Evolutionary conservation across 768 basidiomycete species (phyloP), one percentile per base, ranked within the genome.

Genomic region (Trametes meyenii): DNA sequence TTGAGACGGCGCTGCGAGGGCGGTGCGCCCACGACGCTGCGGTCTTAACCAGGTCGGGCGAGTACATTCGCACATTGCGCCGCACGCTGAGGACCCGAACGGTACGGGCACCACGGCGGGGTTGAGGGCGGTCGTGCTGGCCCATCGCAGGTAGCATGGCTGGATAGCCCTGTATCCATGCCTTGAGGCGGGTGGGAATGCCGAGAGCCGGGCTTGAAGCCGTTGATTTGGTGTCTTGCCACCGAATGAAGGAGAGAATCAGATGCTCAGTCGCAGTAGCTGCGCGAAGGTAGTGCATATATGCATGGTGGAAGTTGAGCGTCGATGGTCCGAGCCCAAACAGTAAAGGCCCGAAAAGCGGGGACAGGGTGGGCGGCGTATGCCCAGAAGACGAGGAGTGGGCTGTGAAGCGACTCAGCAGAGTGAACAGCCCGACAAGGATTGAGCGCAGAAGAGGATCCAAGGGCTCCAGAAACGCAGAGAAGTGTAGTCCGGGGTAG

Each of bases 151-250:
- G 84, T 4, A 96, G 77, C 83, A 88, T 92, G 10, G 85, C 73
- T 0, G 94, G 94, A 70, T 98, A 97, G 2, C 91, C 91, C 61
- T 89, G 84, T 63, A 96, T 90, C 92, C 94, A 96, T 66, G 92
- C 88, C 68, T 90, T 89, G 63, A 97, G 85, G n/a, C 92, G 85
- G 14, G 85, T 84, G 2, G 96, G 96, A 10, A 94, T 84, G 2
- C 87, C 86, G 5, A 88, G 65, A 1, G 67, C 81, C 8, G 85
- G 77, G 4, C 40, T 54, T 3, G 85, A 77, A 4, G 85, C 81
- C 58, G 83, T 84, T 4, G 35, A 80, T 78, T 59, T 75, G 39
- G 69, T 65, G 60, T 89, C 86, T 67, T 93, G 88, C 79, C 87
- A 90, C 33, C 96, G 86, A 60, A 98, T 88, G 73, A 89, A 96